Conservation (phyloP, 179 eudicot genomes). For the Silene vulgaris region DNA sequence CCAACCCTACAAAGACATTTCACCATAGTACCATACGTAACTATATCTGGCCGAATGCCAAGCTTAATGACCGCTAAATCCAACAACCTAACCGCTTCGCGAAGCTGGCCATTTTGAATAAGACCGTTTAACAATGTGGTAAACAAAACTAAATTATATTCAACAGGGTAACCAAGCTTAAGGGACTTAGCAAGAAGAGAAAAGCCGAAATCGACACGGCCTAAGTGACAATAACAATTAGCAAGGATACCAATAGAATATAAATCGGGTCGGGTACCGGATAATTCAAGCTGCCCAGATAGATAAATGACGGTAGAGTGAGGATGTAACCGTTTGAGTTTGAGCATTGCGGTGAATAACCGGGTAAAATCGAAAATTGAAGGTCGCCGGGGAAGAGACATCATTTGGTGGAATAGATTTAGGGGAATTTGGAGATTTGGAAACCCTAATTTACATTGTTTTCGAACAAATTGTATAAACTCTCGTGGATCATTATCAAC, state of each 20-base stretch:
- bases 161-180: slow-evolving; percentile 22
- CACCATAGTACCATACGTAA: slow-evolving; percentile 21
- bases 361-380: not conserved
- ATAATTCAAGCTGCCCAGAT: slow-evolving; percentile 1
- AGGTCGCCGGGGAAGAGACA: not conserved
- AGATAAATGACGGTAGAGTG: slow-evolving; percentile 8
- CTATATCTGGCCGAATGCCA: not conserved
- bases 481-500: not conserved
- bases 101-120: not conserved
- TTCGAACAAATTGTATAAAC: not conserved
- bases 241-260: not conserved
- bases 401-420: not conserved
- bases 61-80: not conserved
- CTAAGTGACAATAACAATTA: slow-evolving; percentile 10
- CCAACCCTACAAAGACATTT: slow-evolving; percentile 22
- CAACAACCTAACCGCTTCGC: slow-evolving; percentile 6
- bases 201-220: slow-evolving; percentile 17
- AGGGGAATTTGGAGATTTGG: not conserved
- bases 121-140: slow-evolving; percentile 21
- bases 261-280: not conserved
- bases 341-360: slow-evolving; percentile 11
- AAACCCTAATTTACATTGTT: slow-evolving; percentile 14
- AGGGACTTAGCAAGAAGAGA: slow-evolving; percentile 20
- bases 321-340: not conserved
- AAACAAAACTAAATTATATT: not conserved